phyloP scores from a whole-genome alignment of 2,329 filamentous ascomycete genomes.

The Fusarium fujikuroi region DNA sequence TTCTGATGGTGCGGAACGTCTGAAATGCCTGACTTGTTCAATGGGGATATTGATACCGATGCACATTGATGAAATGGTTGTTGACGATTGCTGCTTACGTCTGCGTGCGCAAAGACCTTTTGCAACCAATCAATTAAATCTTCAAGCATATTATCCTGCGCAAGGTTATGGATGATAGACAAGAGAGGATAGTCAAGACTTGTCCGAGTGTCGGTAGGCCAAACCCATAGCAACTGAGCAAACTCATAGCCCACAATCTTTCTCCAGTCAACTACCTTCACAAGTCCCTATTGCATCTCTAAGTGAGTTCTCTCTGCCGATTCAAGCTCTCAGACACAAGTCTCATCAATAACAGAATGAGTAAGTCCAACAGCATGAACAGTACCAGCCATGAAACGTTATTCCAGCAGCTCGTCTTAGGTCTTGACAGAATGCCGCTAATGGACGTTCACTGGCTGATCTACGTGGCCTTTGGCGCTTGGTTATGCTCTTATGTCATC shows the following conservation, averaged over 20 bases:
- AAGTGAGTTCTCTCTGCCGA: too few species aligned
- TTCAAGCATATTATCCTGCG: accelerated
- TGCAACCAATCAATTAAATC: accelerated
- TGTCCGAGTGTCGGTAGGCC: accelerated
- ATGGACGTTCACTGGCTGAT: background rate
- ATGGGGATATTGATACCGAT: background rate
- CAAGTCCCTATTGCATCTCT: too few species aligned
- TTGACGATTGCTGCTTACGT: accelerated
- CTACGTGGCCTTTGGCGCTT: background rate
- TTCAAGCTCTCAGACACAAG: too few species aligned
- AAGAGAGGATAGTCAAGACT: too few species aligned
- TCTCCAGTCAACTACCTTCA: too few species aligned
- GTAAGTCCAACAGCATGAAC: too few species aligned
- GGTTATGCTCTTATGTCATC: background rate
- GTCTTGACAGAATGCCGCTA: too few species aligned
- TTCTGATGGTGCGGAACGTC: accelerated
- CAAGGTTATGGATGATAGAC: accelerated
- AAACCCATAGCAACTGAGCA: accelerated
- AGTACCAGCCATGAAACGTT: too few species aligned
- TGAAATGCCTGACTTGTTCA: accelerated
- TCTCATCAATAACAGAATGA: too few species aligned
- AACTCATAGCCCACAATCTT: background rate
- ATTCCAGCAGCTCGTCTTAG: too few species aligned
- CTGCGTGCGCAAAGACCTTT: background rate
- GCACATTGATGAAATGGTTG: background rate